Conservation (phyloP, 305 asterid genomes). For the Fraxinus dipetala region DNA sequence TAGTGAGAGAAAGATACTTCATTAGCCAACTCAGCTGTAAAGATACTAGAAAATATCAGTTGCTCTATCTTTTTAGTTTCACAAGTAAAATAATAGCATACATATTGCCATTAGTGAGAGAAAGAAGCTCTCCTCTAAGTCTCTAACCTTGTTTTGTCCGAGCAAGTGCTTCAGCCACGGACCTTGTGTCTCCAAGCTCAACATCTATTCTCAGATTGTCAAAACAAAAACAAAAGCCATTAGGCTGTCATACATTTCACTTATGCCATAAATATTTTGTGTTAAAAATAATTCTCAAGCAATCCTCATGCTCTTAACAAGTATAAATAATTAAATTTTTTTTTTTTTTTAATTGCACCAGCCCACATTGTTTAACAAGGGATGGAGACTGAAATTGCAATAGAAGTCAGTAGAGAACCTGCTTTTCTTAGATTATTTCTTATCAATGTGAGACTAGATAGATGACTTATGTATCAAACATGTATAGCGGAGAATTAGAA, state of each 20-base stretch:
- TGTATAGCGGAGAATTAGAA: background rate
- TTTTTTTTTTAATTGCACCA: background rate
- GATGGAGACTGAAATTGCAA: conserved; percentile 11
- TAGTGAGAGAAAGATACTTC: conserved; percentile 11
- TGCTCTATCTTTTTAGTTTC: conserved; percentile 17
- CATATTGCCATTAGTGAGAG: conserved; percentile 11
- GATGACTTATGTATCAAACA: background rate
- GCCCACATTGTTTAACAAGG: conserved; percentile 13
- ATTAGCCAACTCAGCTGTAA: conserved; percentile 73
- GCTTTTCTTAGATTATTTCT: background rate
- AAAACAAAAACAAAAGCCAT: conserved; percentile 24
- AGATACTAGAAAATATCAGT: conserved; percentile 23
- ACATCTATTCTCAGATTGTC: conserved; percentile 50
- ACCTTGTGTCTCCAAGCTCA: conserved; percentile 71
- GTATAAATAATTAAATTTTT: background rate
- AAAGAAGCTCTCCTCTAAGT: background rate
- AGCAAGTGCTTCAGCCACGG: conserved; percentile 94
- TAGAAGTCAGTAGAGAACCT: background rate
- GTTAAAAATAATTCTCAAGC: background rate
- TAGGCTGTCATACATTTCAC: conserved; percentile 19
- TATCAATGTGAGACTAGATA: background rate
- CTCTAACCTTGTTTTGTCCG: conserved; percentile 69
- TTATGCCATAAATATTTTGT: conserved; percentile 2
- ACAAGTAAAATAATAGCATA: conserved; percentile 6
- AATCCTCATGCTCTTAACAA: background rate